Evolutionary conservation across 495 filamentous ascomycete species (phyloP), one percentile per base, ranked within the genome.

Genomic region (Podospora tetraspora): DNA sequence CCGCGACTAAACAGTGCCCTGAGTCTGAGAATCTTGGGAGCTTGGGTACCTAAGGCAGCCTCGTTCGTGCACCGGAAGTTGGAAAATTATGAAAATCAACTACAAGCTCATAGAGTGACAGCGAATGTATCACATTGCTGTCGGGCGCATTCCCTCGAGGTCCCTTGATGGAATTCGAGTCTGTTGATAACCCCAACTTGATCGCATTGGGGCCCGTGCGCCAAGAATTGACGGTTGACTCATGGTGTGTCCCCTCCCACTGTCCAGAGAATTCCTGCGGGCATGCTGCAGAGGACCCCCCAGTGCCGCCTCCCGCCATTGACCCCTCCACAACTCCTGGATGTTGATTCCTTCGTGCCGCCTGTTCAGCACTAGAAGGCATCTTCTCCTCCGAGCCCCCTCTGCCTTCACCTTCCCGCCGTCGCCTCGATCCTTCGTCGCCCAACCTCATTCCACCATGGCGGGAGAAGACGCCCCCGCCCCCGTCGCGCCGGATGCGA

Each of bases 271-370:
- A 68, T 72, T 71, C 68, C 64, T 74, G 70, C 27, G 27, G 27
- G 27, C 70, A 67, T 24, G 37, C 11, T 21, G 30, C 32, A 37
- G 64, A 43, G 64, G 65, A 37, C 68, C 70, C 70, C 67, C 71
- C 69, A 72, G 60, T 56, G 30, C 61, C 52, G 61, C 70, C 69
- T 62, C 63, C 63, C 27, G 27, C 70, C 57, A 71, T 74, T 72
- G 68, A 71, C 74, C 67, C 72, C 68, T 70, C 72, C 64, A 69
- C 69, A 57, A 74, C 64, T 64, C 68, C 75, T 75, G 75, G 57
- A 77, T 77, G 75, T 70, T 69, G 75, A 67, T 69, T 70, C 66
- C 71, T 64, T 72, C 71, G 68, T 71, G 71, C 68, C 75, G 73
- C 69, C 70, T 75, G 70, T 69, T 68, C 66, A 71, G 68, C 65